These are phyloP conservation scores for Brettanomyces nanus DNA, from an alignment of 805 yeast genomes.

Conservation along the genomic window DNA sequence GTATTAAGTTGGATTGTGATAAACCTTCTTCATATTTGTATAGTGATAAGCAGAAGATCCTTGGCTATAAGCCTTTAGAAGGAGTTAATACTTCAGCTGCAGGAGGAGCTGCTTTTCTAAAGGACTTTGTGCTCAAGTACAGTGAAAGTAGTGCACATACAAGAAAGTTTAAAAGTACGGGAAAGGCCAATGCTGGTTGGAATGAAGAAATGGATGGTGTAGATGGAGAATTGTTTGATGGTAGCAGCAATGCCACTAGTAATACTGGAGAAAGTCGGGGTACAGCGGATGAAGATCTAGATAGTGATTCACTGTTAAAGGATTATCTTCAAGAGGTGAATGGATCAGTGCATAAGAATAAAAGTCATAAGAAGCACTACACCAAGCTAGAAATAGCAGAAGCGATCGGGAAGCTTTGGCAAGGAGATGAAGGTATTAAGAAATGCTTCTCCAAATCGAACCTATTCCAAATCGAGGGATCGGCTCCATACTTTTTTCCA, in stretches of 20 bases:
- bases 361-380: constrained; percentile 2
- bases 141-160: constrained; percentile 44
- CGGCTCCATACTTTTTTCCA: constrained; percentile 75
- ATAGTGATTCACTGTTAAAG: constrained; percentile 4
- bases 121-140: constrained; percentile 57
- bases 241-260: constrained; percentile 7
- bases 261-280: constrained; percentile 10
- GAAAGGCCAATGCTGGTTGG: constrained; percentile 33
- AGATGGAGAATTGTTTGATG: not conserved
- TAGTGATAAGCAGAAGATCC: constrained; percentile 38
- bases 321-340: constrained; percentile 13
- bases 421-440: constrained; percentile 55
- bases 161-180: constrained; percentile 48
- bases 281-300: constrained; percentile 5
- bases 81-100: constrained; percentile 59
- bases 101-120: constrained; percentile 55
- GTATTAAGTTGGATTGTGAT: constrained; percentile 62
- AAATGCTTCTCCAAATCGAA: constrained; percentile 52
- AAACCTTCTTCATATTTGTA: constrained; percentile 38
- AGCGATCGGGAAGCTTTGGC: constrained; percentile 68
- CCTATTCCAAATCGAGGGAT: constrained; percentile 78
- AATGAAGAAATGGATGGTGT: constrained; percentile 10
- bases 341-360: not conserved
- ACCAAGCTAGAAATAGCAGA: constrained; percentile 52
- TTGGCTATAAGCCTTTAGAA: constrained; percentile 50